phyloP scores from a whole-genome alignment of 2,329 filamentous ascomycete genomes.

The Hypoxylon sp. region DNA sequence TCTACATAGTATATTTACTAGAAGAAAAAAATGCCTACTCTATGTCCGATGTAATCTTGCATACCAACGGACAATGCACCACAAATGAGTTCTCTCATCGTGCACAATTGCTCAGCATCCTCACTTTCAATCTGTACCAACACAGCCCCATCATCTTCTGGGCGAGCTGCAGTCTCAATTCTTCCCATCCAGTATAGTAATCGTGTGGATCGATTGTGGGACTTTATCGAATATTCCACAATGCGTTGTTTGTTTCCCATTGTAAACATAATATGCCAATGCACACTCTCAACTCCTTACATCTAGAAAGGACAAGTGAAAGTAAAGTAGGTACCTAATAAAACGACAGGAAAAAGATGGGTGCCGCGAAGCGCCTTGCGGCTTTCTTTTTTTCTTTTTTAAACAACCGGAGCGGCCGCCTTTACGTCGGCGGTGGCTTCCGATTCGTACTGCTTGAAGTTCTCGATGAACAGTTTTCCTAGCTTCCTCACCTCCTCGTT shows the following conservation, averaged over 20 bases:
- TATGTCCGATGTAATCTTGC: conserved; percentile 24
- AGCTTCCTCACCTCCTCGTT: conserved; percentile 91
- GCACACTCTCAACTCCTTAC: conserved; percentile 34
- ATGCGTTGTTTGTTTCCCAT: conserved; percentile 32
- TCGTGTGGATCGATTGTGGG: conserved; percentile 21
- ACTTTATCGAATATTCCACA: conserved; percentile 26
- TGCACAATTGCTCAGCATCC: conserved; percentile 18
- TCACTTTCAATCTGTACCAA: conserved; percentile 33
- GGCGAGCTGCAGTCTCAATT: conserved; percentile 14
- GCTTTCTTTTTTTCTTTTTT: too few relatives aligned
- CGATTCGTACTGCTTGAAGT: conserved; percentile 95
- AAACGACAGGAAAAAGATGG: conserved; percentile 32
- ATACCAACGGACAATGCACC: conserved; percentile 22
- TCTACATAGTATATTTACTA: conserved; percentile 33
- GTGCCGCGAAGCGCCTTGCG: conserved; percentile 34
- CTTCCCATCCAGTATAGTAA: conserved; percentile 26
- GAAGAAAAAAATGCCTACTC: conserved; percentile 28
- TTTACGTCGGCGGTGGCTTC: conserved; percentile 86
- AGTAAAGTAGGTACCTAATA: conserved; percentile 3
- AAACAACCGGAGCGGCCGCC: conserved; percentile 70
- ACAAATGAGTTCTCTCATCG: neutral
- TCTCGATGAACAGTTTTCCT: conserved; percentile 90
- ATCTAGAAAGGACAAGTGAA: conserved; percentile 22
- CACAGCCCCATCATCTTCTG: conserved; percentile 4
- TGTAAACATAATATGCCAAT: conserved; percentile 19